Base-by-base conservation (phyloP, 2,329 filamentous ascomycete species). In the Talaromyces sp. region DNA sequence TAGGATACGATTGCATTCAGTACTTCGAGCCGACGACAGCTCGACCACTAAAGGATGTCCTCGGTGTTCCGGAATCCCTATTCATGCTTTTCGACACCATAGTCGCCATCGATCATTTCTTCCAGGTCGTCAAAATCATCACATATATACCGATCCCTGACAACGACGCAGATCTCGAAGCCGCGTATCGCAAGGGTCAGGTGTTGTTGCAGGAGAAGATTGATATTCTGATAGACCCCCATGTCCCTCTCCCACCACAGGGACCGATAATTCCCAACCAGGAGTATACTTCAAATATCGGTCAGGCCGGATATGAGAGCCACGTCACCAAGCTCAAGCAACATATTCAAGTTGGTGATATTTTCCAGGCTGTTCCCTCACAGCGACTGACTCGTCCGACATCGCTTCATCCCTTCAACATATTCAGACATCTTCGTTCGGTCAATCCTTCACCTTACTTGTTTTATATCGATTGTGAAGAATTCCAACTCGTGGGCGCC, bases 21-120 rank as follows among this genome's bases (percentile, higher is more conserved):
- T 98, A 98, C 79, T 99, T 99, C 69, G 95, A 99, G 82, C 95
- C 95, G 65, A 96, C 93, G 83, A 98, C 95, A n/a, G 88, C 88
- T 28, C 86, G 92, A 57, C 86, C 91, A 2, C 86, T 97, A 82
- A 89, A 95, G 77, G 95, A 99, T 77, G 84, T 96, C 33, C 83
- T 98, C 23, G 81, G 89, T 64, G 91, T 98, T 46, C 95, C 95
- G 0, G 95, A 99, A 82, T 93, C 91, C 64, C 82, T 98, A 33
- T 98, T 99, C 76, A 98, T 98, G 91, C 83, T 99, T 14, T 98
- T 92, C 76, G 91, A 98, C 75, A 97, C 93, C 44, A 89, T 98
- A 64, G 84, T 99, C 31, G 93, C 93, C 9, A 92, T 98, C 72
- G 95, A 99, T 73, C 89, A 96, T 71, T 97, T 98, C 80, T 96